Percentiles rank a stretch among this genome's conserved stretches.
These are phyloP conservation scores for Aspergillus caelatus DNA, from an alignment of 2,329 filamentous ascomycete genomes.

Conservation along the genomic window DNA sequence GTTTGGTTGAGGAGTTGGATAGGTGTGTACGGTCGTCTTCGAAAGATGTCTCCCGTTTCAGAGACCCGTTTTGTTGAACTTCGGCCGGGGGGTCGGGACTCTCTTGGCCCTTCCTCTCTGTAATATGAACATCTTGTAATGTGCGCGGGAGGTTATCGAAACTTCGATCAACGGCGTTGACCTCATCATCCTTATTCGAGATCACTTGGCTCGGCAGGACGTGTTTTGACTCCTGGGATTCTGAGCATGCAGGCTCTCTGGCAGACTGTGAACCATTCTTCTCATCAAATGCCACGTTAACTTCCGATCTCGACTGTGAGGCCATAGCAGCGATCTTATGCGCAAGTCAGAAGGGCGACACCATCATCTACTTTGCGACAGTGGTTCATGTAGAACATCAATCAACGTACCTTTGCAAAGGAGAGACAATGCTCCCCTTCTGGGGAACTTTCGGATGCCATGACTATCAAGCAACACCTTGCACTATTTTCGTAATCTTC, in stretches of 20 bases:
- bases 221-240: constrained; percentile 23
- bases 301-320: constrained; percentile 32
- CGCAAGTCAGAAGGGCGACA: constrained; percentile 22
- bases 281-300: constrained; percentile 28
- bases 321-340: constrained; percentile 49
- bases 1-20: constrained; percentile 72
- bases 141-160: constrained; percentile 36
- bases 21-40: constrained; percentile 53
- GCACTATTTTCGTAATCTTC: constrained; percentile 9
- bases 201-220: constrained; percentile 22
- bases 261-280: constrained; percentile 26
- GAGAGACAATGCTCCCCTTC: constrained; percentile 54
- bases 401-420: constrained; percentile 70
- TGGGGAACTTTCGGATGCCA: constrained; percentile 36
- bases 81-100: constrained; percentile 31
- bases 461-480: constrained; percentile 24
- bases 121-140: constrained; percentile 38
- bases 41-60: constrained; percentile 42
- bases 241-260: constrained; percentile 20
- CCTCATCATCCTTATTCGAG: constrained; percentile 21
- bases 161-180: constrained; percentile 24
- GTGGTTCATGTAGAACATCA: not conserved
- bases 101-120: constrained; percentile 29
- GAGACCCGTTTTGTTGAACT: constrained; percentile 29
- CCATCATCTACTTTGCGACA: constrained; percentile 4